Conservation (phyloP, 306 rosid species). For the Cicer arietinum region DNA sequence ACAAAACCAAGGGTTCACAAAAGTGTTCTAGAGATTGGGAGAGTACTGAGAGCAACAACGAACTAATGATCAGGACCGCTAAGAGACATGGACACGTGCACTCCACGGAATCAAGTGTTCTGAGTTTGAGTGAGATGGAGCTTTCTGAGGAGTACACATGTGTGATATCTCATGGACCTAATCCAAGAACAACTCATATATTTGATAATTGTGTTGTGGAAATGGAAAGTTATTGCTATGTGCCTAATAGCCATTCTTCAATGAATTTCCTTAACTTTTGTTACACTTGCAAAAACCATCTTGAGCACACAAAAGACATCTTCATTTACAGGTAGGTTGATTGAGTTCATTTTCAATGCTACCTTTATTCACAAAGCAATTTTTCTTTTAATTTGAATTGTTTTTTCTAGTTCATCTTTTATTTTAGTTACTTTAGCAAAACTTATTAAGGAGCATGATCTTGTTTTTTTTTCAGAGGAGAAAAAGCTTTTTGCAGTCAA, state of each 20-base stretch:
- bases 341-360: conserved; percentile 24
- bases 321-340: conserved; percentile 72
- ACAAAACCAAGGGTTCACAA: conserved; percentile 45
- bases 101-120: not conserved
- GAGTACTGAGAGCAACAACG: no score
- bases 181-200: conserved; percentile 82
- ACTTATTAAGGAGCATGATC: not conserved
- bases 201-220: conserved; percentile 77
- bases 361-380: not conserved
- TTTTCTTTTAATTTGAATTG: not conserved
- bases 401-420: conserved; percentile 1
- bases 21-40: not conserved
- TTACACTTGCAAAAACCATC: conserved; percentile 79
- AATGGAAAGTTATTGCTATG: conserved; percentile 53
- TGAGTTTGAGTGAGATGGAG: conserved; percentile 72
- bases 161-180: conserved; percentile 76
- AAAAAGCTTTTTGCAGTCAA: conserved; percentile 82
- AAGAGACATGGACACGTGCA: no score
- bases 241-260: conserved; percentile 38
- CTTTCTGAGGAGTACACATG: conserved; percentile 31
- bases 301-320: conserved; percentile 76
- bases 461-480: conserved; percentile 64
- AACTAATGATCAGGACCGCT: no score
- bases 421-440: conserved; percentile 38
- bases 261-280: conserved; percentile 76